Evolutionary conservation across 2,329 filamentous ascomycete genomes (phyloP).

Genomic region (Arthroderma uncinatum): DNA sequence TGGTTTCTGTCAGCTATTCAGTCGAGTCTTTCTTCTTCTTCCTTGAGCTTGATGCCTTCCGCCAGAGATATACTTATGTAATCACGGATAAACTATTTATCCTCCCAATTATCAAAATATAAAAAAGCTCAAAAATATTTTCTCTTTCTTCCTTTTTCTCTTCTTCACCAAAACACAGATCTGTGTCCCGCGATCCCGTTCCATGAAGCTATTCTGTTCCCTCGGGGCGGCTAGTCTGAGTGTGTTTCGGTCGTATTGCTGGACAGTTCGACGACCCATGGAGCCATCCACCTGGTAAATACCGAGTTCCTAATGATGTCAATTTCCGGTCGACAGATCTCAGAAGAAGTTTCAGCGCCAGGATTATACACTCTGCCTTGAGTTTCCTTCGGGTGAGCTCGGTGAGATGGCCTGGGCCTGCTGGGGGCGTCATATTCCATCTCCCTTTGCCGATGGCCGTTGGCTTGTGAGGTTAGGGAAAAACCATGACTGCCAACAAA

Average conservation of each 20-base stretch:
- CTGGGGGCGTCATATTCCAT: slow-evolving; percentile 74
- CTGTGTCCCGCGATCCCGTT: slow-evolving; percentile 77
- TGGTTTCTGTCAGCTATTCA: not conserved
- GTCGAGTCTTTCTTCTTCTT: not conserved
- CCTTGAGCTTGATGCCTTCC: not conserved
- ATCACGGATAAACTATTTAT: not conserved
- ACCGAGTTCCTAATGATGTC: slow-evolving; percentile 52
- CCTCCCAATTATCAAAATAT: not conserved
- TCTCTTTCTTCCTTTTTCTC: slow-evolving; percentile 24
- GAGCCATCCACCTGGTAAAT: slow-evolving; percentile 54
- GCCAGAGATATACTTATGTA: not conserved
- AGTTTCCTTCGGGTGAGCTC: slow-evolving; percentile 62
- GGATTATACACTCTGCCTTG: slow-evolving; percentile 41
- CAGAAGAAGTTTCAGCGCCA: slow-evolving; percentile 55
- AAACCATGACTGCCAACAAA: slow-evolving; percentile 75
- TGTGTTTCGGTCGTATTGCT: slow-evolving; percentile 63
- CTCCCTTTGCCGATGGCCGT: slow-evolving; percentile 80
- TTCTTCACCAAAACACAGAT: slow-evolving; percentile 47
- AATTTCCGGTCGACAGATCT: slow-evolving; percentile 94
- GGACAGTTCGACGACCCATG: slow-evolving; percentile 77
- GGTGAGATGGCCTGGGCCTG: slow-evolving; percentile 41
- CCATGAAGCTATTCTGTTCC: slow-evolving; percentile 23
- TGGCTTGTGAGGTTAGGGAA: slow-evolving; percentile 78
- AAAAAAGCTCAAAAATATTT: slow-evolving; percentile 7
- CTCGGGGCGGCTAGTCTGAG: slow-evolving; percentile 13